Percentiles rank a stretch among this genome's conserved stretches.
Conservation (phyloP, 441 rosid genomes). For the Geranium incanum region DNA sequence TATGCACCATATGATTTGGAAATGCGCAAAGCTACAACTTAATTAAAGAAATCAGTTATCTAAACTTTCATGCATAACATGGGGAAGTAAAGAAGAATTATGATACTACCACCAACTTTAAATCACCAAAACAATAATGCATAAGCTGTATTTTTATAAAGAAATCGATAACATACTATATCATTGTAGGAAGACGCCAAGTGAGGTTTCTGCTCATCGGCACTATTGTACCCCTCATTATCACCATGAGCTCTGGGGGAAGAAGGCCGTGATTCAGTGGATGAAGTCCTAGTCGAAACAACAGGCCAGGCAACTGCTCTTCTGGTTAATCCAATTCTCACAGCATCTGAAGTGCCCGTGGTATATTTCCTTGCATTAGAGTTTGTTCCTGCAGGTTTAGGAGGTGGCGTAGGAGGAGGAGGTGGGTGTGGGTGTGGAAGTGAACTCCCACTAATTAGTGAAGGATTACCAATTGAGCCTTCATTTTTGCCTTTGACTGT, state of each 20-base stretch:
- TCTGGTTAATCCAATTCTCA: slow-evolving; percentile 50
- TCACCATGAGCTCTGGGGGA: slow-evolving; percentile 91
- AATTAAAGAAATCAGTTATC: no score
- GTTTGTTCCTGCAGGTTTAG: slow-evolving; percentile 45
- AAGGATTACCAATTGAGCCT: slow-evolving; percentile 37
- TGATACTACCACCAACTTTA: no score
- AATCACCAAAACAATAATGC: no score
- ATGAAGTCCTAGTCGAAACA: slow-evolving; percentile 68
- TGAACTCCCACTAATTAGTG: slow-evolving; percentile 33
- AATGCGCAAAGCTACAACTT: background rate
- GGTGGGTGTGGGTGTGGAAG: slow-evolving; percentile 58
- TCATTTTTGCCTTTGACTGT: slow-evolving; percentile 33
- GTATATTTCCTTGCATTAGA: slow-evolving; percentile 43
- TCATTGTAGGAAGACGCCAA: slow-evolving; percentile 66
- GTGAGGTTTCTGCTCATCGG: slow-evolving; percentile 82
- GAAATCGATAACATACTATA: slow-evolving; percentile 38
- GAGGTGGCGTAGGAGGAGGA: slow-evolving; percentile 80
- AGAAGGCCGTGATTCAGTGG: slow-evolving; percentile 80
- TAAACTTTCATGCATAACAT: no score
- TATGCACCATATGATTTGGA: background rate
- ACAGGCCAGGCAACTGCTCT: slow-evolving; percentile 71
- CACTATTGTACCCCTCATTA: slow-evolving; percentile 88
- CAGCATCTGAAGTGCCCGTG: slow-evolving; percentile 45
- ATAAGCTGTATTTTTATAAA: no score
- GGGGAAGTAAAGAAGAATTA: no score